These are phyloP conservation scores for Astragalus glycyphyllos DNA, from an alignment of 306 rosid species.

Conservation along the genomic window DNA sequence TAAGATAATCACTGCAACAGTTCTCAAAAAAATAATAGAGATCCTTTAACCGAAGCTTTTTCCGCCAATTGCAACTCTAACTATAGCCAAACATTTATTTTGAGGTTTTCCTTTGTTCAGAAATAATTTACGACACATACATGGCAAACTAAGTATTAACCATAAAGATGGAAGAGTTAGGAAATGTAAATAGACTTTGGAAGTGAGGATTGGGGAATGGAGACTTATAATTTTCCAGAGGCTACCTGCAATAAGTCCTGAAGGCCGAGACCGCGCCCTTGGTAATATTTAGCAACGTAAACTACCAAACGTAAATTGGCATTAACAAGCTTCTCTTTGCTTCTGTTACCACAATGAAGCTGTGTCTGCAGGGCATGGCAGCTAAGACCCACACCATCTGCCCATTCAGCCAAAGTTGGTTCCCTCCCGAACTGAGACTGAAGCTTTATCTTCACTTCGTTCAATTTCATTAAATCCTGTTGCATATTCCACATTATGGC, in stretches of 20 bases:
- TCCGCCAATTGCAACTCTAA: background rate
- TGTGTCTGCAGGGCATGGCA: slow-evolving; percentile 59
- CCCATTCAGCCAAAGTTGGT: slow-evolving; percentile 94
- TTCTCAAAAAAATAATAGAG: slow-evolving; percentile 13
- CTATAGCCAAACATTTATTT: slow-evolving; percentile 30
- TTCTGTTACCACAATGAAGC: slow-evolving; percentile 59
- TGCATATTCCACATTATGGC: slow-evolving; percentile 48
- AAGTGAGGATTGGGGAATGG: background rate
- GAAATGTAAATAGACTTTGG: slow-evolving; percentile 27
- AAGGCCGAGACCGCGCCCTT: slow-evolving; percentile 82
- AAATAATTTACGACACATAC: slow-evolving; percentile 25
- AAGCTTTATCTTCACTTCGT: slow-evolving; percentile 69
- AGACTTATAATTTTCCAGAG: slow-evolving; percentile 14
- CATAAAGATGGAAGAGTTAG: slow-evolving; percentile 25
- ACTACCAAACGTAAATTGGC: slow-evolving; percentile 91
- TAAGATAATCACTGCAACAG: slow-evolving; percentile 19
- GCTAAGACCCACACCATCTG: slow-evolving; percentile 76
- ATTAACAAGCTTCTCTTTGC: slow-evolving; percentile 71
- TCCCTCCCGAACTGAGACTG: slow-evolving; percentile 83
- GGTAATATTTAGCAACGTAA: slow-evolving; percentile 88
- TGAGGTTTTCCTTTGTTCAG: slow-evolving; percentile 28
- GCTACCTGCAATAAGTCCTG: slow-evolving; percentile 93
- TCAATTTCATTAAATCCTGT: slow-evolving; percentile 75
- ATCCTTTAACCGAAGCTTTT: slow-evolving; percentile 18
- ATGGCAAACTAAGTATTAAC: slow-evolving; percentile 14